Percentiles rank a stretch among this genome's conserved stretches.
Evolutionary conservation across 192 early-diverging fungal species (phyloP).

Genomic region (Coemansia asiatica): DNA sequence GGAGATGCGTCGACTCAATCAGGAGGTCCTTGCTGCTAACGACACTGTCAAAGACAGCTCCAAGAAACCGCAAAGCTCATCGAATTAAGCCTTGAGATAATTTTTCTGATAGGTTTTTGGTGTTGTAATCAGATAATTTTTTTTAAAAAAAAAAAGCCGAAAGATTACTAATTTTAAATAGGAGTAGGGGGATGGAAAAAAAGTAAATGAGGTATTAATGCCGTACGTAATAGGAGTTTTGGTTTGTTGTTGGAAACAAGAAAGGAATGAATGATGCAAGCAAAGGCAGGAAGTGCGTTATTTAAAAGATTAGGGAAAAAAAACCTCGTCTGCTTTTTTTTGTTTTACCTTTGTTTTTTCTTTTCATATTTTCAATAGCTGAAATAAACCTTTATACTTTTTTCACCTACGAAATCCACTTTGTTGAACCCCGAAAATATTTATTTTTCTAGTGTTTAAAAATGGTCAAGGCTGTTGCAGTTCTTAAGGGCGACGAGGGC

Average conservation of each 20-base stretch:
- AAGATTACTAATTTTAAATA: conserved; percentile 1
- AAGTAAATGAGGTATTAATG: conserved; percentile 1
- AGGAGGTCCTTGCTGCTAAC: not conserved
- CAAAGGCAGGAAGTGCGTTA: no score
- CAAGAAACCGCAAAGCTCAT: conserved; percentile 8
- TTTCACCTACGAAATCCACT: not conserved
- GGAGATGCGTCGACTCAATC: conserved; percentile 39
- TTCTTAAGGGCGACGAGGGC: conserved; percentile 68
- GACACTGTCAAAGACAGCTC: not conserved
- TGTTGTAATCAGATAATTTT: not conserved
- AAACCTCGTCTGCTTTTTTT: not conserved
- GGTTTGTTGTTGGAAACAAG: not conserved
- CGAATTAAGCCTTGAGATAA: not conserved
- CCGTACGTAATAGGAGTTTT: not conserved
- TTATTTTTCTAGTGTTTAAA: conserved; percentile 47
- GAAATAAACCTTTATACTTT: not conserved
- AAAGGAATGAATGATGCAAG: not conserved
- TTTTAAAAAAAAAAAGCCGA: not conserved
- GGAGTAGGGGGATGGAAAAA: no score
- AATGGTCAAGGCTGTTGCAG: conserved; percentile 84
- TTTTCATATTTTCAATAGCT: not conserved
- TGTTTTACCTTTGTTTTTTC: conserved; percentile 9
- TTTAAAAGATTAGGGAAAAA: no score
- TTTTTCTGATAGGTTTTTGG: not conserved
- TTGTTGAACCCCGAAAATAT: conserved; percentile 1